These are phyloP conservation scores for Colletotrichum filicis DNA, from an alignment of 2,329 filamentous ascomycete species.

Conservation along the genomic window DNA sequence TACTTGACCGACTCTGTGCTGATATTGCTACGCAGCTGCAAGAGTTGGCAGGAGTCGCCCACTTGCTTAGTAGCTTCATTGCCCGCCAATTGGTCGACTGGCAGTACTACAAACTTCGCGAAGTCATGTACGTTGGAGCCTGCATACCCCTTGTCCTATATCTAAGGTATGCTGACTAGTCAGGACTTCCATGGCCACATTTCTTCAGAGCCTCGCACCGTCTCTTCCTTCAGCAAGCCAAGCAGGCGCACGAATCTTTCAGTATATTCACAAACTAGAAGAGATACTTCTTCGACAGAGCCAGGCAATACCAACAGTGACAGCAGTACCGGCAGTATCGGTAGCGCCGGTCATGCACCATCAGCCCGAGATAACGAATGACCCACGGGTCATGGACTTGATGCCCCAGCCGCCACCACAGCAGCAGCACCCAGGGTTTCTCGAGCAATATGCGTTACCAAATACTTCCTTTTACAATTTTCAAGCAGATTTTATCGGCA, in stretches of 20 bases:
- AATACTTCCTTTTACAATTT: slow-evolving; percentile 23
- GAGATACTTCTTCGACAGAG: slow-evolving; percentile 22
- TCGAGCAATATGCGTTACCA: slow-evolving; percentile 18
- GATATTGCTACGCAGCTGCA: slow-evolving; percentile 21
- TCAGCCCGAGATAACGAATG: background rate
- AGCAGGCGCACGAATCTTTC: slow-evolving; percentile 26
- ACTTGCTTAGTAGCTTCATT: slow-evolving; percentile 36
- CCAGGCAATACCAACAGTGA: background rate
- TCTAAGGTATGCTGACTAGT: background rate
- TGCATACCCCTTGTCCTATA: background rate
- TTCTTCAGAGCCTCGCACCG: slow-evolving; percentile 32
- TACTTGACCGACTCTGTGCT: background rate
- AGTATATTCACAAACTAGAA: slow-evolving; percentile 34
- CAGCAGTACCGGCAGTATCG: background rate
- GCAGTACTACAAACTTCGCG: slow-evolving; percentile 32
- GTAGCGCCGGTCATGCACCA: background rate
- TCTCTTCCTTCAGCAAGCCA: slow-evolving; percentile 33
- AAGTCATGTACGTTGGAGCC: slow-evolving; percentile 26
- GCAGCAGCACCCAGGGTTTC: background rate
- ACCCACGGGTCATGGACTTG: background rate
- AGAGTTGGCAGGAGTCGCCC: slow-evolving; percentile 35
- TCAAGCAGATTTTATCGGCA: slow-evolving; percentile 16
- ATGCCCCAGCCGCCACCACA: slow-evolving; percentile 1
- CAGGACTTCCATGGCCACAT: slow-evolving; percentile 31
- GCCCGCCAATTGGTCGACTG: slow-evolving; percentile 25